A percentile compares a stretch with the other conserved stretches of the same genome.
Evolutionary conservation across 768 basidiomycete species (phyloP).

Genomic region (Tephrocybe sp.): DNA sequence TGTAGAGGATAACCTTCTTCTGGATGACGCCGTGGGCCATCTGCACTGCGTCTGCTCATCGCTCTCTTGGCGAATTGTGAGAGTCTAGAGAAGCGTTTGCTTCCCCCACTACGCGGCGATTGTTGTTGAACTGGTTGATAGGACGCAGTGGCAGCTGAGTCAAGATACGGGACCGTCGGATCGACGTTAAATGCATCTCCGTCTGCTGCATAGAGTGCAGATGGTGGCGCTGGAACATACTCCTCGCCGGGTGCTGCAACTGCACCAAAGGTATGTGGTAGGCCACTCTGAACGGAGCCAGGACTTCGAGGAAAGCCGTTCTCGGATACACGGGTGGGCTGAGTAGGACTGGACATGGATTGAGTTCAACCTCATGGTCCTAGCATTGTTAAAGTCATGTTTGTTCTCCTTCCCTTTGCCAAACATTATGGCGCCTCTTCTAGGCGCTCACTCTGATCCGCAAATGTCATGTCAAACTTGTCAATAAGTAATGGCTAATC

Average conservation of each 20-base stretch:
- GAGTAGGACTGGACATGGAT: neutral
- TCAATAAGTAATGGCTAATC: neutral
- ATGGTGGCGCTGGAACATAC: neutral
- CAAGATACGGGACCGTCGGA: conserved; percentile 11
- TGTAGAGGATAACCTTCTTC: conserved; percentile 1
- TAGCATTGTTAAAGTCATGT: neutral
- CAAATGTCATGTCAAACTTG: neutral
- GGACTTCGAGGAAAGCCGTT: conserved; percentile 4
- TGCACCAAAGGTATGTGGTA: neutral
- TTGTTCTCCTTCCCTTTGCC: neutral
- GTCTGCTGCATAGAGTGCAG: conserved; percentile 9
- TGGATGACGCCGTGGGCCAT: neutral
- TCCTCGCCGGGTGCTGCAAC: conserved; percentile 4
- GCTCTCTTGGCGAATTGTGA: conserved; percentile 12
- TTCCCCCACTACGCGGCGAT: neutral
- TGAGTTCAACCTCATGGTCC: neutral
- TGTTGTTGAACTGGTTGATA: neutral
- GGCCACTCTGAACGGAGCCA: neutral
- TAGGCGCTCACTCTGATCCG: neutral
- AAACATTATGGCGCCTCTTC: neutral
- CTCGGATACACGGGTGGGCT: neutral
- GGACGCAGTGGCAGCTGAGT: neutral
- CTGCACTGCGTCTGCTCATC: conserved; percentile 2
- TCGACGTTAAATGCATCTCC: conserved; percentile 14
- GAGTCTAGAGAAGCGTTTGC: conserved; percentile 10